These are phyloP conservation scores for Irpex sp. DNA, from an alignment of 1,284 basidiomycete genomes.

Conservation along the genomic window DNA sequence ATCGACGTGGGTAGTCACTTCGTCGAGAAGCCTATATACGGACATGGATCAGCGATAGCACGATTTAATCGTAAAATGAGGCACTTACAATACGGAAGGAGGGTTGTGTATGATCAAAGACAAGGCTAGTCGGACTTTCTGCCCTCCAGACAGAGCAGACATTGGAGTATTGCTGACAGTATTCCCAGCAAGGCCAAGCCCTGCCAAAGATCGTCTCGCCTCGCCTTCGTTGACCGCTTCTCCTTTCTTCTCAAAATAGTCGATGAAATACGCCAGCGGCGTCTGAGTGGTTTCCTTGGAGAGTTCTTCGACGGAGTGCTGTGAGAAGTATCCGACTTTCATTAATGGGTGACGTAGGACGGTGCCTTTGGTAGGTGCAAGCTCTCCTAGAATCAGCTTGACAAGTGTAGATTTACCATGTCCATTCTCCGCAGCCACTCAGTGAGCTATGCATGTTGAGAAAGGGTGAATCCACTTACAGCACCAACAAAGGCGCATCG, in stretches of 20 bases:
- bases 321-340: conserved; percentile 54
- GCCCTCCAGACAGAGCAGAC: conserved; percentile 52
- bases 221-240: conserved; percentile 33
- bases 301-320: conserved; percentile 55
- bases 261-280: conserved; percentile 40
- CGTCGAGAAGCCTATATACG: conserved; percentile 43
- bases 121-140: conserved; percentile 50
- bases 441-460: not conserved
- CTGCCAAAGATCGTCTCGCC: conserved; percentile 41
- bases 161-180: conserved; percentile 44
- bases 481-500: conserved; percentile 57
- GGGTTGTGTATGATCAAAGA: conserved; percentile 44
- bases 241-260: conserved; percentile 21
- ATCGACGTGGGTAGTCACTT: conserved; percentile 72
- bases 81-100: conserved; percentile 40
- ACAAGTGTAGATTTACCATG: conserved; percentile 63
- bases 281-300: conserved; percentile 26
- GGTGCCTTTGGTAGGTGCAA: conserved; percentile 48
- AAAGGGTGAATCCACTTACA: not conserved
- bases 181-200: conserved; percentile 46
- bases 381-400: conserved; percentile 49
- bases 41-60: conserved; percentile 17
- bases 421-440: conserved; percentile 30
- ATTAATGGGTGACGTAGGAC: conserved; percentile 56
- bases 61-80: not conserved